Evolutionary conservation across 495 filamentous ascomycete species (phyloP), one percentile per base, ranked within the genome.

Genomic region (Tuber microsphaerosporum): DNA sequence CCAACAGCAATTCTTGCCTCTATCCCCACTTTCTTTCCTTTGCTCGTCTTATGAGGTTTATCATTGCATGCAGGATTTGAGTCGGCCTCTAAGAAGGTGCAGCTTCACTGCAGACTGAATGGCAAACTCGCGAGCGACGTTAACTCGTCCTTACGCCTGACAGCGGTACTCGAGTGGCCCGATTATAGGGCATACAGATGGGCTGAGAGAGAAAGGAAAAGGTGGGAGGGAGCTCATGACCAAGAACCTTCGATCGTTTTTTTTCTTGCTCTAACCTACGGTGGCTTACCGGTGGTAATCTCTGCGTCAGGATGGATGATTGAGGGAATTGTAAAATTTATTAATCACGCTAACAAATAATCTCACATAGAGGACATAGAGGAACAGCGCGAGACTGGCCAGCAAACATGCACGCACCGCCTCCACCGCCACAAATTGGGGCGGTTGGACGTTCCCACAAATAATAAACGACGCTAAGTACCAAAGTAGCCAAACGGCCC

Each of bases 351-450:
- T 61, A 61, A 61, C 56, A 61, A 61, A 31, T 31, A 31, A 65
- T 65, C 26, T 65, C 26, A 7, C 56, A 17, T 34, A 12, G 7
- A 14, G 26, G 56, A 65, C 14, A 31, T 65, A 16, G 56, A 31
- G 56, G 51, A 61, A 14, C 14, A 31, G n/a, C 6, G 10, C 0
- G n/a, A 26, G 51, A 65, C 56, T 65, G 14, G 56, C 56, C 56
- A 65, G 26, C 26, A 65, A 56, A 61, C 3, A 8, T 71, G 51
- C 51, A 17, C 26, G 69, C 70, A 79, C 76, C 61, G 76, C 77
- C 77, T 79, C 76, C 73, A 79, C 70, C 44, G 77, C 77, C 77
- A 79, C 77, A 79, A 9, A 12, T 65, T 39, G 68, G 19, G 48
- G 48, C 69, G 75, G 68, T 77, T 56, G 71, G 56, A 61, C 76